phyloP scores from a whole-genome alignment of 2,329 filamentous ascomycete species.

The Podosphaera xanthii region DNA sequence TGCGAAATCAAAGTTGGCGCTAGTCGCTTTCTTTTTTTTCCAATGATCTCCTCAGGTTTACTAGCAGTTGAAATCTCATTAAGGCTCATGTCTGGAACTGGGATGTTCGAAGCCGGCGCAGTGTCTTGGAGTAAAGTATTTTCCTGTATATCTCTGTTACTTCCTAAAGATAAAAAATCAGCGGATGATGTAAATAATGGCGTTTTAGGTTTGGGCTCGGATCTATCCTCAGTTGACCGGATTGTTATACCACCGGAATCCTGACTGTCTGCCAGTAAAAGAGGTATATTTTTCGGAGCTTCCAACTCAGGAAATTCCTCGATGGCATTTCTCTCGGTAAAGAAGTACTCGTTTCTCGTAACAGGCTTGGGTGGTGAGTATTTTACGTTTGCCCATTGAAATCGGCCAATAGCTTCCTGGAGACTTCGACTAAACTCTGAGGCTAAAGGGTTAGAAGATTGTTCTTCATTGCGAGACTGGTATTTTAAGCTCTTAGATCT shows the following conservation, averaged over 20 bases:
- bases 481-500: constrained; percentile 28
- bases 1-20: constrained; percentile 13
- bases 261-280: not conserved
- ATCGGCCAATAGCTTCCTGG: not conserved
- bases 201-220: not conserved
- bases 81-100: not conserved
- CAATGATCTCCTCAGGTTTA: constrained; percentile 1
- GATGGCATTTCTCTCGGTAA: not conserved
- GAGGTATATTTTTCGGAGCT: not conserved
- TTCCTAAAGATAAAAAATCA: too few relatives aligned
- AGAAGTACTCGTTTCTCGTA: not conserved
- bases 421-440: constrained; percentile 1
- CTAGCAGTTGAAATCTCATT: not conserved
- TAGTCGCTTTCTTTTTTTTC: constrained; percentile 16
- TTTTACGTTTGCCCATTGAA: not conserved
- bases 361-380: not conserved
- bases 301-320: not conserved
- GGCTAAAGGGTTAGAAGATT: not conserved
- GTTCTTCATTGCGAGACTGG: constrained; percentile 6
- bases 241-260: not conserved
- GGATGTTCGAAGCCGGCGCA: not conserved
- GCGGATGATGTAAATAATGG: too few relatives aligned
- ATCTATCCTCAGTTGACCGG: not conserved
- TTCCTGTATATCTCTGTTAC: too few relatives aligned
- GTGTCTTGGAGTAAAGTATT: not conserved